Conservation (phyloP, 192 early-diverging fungal genomes). For the Entomortierella chlamydospora region DNA sequence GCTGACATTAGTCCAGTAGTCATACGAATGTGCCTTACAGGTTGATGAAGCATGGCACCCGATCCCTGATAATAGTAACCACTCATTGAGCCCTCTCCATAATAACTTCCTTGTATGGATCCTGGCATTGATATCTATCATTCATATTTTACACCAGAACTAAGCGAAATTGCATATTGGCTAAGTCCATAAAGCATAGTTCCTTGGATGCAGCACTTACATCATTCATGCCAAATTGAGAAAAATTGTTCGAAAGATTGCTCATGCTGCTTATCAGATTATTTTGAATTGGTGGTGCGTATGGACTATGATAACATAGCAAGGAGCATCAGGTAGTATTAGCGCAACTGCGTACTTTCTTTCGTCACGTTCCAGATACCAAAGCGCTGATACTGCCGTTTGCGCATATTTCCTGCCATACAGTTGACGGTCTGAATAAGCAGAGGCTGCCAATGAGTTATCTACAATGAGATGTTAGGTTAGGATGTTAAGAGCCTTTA, state of each 20-base stretch:
- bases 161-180: background rate
- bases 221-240: conserved; percentile 41
- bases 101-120: conserved; percentile 31
- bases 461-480: background rate
- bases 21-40: conserved; percentile 19
- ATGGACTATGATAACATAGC: conserved; percentile 13
- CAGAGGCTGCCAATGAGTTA: background rate
- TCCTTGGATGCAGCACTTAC: conserved; percentile 15
- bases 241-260: conserved; percentile 33
- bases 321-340: background rate
- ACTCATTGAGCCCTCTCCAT: conserved; percentile 33
- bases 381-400: background rate
- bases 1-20: background rate
- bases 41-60: conserved; percentile 45
- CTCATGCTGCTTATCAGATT: conserved; percentile 27
- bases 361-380: background rate
- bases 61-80: conserved; percentile 48
- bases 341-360: background rate
- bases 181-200: background rate
- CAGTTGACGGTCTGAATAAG: conserved; percentile 29
- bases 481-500: too few relatives aligned
- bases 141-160: too few relatives aligned
- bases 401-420: background rate
- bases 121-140: conserved; percentile 34
- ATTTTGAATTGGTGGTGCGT: conserved; percentile 35